Evolutionary conservation across 441 rosid genomes (phyloP), one percentile per base, ranked within the genome.

Genomic region (Gossypium davidsonii): DNA sequence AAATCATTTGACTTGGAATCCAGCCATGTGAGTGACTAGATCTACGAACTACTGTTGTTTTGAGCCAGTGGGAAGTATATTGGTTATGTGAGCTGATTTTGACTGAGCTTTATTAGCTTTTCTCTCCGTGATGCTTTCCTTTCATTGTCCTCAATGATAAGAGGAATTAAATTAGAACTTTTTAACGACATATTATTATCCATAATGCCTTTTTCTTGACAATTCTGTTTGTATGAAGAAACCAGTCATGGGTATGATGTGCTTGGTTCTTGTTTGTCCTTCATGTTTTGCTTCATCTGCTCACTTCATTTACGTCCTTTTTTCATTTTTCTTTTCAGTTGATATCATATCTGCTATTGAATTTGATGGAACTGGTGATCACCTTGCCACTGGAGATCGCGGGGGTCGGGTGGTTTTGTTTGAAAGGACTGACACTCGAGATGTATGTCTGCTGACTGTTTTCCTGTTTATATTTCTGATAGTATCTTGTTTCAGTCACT

Each of bases 341-440:
- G 94, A 89, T 81, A 86, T 89, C 76, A 89, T 89, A 71, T 87
- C 94, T 0, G 89, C 94, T 69, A 87, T 89, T 58, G 94, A 89
- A 78, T 89, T 89, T 73, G 91, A 89, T 81, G 84, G 78, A 85
- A 83, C 77, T 80, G 94, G 94, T 11, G 82, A 89, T 76, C 87
- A 87, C 79, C 94, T 89, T 76, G 91, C 94, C 56, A 88, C 91
- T 64, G 94, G 91, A 80, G 94, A 89, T 80, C 89, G 91, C 80
- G 94, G 90, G 67, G 91, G 91, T 48, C 80, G 91, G 55, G 94
- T 87, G 66, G 91, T 87, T 82, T 82, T 86, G 66, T 87, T 89
- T 79, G 94, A 89, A 81, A 89, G 94, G 77, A 88, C 94, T 1
- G 90, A 86, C 70, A 76, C 74, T 15, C 82, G 67, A 77, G 88